A percentile compares a stretch with the other conserved stretches of the same genome.
Conservation (phyloP, 148 eudicot genomes). For the Euryodendron excelsum region DNA sequence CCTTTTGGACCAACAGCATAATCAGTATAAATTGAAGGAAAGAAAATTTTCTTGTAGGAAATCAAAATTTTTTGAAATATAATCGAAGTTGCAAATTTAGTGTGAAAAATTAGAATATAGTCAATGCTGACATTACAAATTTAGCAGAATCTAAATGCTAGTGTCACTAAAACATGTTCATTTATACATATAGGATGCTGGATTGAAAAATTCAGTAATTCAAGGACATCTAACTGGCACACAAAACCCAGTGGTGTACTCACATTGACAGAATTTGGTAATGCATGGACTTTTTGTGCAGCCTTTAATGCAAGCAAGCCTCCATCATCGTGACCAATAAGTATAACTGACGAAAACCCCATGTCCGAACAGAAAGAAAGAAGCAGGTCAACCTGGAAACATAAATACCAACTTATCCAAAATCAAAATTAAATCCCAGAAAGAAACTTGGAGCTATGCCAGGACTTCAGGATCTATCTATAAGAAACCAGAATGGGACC, state of each 20-base stretch:
- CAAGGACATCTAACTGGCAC: constrained; percentile 1
- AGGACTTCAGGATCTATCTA: too few species aligned
- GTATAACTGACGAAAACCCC: constrained; percentile 83
- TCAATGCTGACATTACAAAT: too few species aligned
- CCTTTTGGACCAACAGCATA: too few species aligned
- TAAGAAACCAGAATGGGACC: neutral
- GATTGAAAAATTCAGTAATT: neutral
- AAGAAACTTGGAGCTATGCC: neutral
- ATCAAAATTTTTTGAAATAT: too few species aligned
- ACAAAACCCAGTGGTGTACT: constrained; percentile 29
- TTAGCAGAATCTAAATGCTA: too few species aligned
- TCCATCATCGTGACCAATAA: constrained; percentile 95
- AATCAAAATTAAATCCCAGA: neutral
- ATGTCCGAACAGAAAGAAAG: constrained; percentile 75
- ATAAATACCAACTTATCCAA: constrained; percentile 13
- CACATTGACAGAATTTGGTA: constrained; percentile 52
- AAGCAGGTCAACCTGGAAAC: constrained; percentile 78
- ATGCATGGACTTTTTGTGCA: constrained; percentile 54
- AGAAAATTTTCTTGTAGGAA: too few species aligned
- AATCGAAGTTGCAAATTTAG: too few species aligned
- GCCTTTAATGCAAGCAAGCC: constrained; percentile 78
- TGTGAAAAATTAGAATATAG: too few species aligned
- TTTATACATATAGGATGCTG: too few species aligned
- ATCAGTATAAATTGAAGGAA: too few species aligned
- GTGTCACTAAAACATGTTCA: too few species aligned